phyloP scores from a whole-genome alignment of 345 rosid species.

The Gossypium anomalum region DNA sequence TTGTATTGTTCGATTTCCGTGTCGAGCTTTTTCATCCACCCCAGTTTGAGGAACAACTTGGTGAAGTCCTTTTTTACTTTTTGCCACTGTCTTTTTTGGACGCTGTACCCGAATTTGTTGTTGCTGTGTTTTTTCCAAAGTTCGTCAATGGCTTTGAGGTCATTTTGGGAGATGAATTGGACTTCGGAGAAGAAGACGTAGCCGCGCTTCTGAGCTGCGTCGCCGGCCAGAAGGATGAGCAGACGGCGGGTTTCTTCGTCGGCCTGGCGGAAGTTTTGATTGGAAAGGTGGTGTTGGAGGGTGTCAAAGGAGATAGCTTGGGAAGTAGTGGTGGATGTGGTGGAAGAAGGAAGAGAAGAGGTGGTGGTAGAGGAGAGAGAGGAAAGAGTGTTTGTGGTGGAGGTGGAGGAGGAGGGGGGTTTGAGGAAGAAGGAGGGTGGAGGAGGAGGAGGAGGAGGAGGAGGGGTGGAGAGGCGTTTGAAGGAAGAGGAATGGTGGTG shows the following conservation, averaged over 20 bases:
- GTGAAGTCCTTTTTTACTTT: constrained; percentile 66
- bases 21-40: constrained; percentile 97
- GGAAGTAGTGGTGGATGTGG: constrained; percentile 40
- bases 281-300: constrained; percentile 54
- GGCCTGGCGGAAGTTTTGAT: constrained; percentile 69
- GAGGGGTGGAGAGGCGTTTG: constrained; percentile 23
- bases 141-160: constrained; percentile 66
- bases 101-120: constrained; percentile 71
- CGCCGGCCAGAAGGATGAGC: constrained; percentile 73
- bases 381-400: constrained; percentile 22
- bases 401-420: constrained; percentile 17
- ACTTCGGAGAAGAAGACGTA: constrained; percentile 98
- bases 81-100: constrained; percentile 65
- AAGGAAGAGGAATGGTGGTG: constrained; percentile 5
- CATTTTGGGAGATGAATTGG: constrained; percentile 49
- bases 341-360: constrained; percentile 24
- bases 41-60: constrained; percentile 62
- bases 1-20: constrained; percentile 80
- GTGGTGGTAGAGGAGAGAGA: constrained; percentile 6
- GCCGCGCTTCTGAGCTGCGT: constrained; percentile 69
- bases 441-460: constrained; percentile 17
- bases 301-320: constrained; percentile 49
- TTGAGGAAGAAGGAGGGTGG: constrained; percentile 32
- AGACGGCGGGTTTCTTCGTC: constrained; percentile 90
- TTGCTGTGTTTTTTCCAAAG: constrained; percentile 72